Percentiles rank a stretch among this genome's conserved stretches.
Conservation (phyloP, 495 filamentous ascomycete species). For the Penicillium macrosclerotiorum region DNA sequence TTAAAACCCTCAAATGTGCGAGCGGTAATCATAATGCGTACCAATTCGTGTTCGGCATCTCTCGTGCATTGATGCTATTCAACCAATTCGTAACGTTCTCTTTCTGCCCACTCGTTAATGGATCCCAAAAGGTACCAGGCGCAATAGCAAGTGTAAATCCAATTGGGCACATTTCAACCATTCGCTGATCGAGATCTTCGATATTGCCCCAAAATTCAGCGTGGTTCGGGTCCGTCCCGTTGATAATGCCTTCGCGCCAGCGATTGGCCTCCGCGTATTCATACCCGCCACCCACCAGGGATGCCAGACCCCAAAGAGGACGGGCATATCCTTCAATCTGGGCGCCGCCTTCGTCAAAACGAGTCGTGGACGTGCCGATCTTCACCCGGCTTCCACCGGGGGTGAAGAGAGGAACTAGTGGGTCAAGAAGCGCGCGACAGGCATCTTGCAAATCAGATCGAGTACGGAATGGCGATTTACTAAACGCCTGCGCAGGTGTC, state of each 20-base stretch:
- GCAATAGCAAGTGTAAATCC: constrained; percentile 37
- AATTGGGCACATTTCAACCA: constrained; percentile 68
- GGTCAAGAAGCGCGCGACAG: constrained; percentile 58
- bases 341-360: constrained; percentile 72
- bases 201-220: constrained; percentile 73
- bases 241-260: constrained; percentile 65
- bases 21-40: constrained; percentile 13
- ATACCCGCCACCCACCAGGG: constrained; percentile 63
- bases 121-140: constrained; percentile 57
- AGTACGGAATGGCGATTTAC: constrained; percentile 30
- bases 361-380: constrained; percentile 62
- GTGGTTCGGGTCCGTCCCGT: constrained; percentile 63
- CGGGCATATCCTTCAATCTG: constrained; percentile 75
- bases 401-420: constrained; percentile 63
- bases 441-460: constrained; percentile 57
- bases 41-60: constrained; percentile 64
- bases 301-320: constrained; percentile 72
- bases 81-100: constrained; percentile 66
- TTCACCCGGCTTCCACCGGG: constrained; percentile 55
- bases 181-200: constrained; percentile 59
- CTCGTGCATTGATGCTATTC: constrained; percentile 70
- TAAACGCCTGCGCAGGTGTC: constrained; percentile 30
- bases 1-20: background rate
- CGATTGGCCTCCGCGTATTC: constrained; percentile 58
- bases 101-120: constrained; percentile 54